Conservation (phyloP, 2,329 filamentous ascomycete species). For the Graphium sp. region DNA sequence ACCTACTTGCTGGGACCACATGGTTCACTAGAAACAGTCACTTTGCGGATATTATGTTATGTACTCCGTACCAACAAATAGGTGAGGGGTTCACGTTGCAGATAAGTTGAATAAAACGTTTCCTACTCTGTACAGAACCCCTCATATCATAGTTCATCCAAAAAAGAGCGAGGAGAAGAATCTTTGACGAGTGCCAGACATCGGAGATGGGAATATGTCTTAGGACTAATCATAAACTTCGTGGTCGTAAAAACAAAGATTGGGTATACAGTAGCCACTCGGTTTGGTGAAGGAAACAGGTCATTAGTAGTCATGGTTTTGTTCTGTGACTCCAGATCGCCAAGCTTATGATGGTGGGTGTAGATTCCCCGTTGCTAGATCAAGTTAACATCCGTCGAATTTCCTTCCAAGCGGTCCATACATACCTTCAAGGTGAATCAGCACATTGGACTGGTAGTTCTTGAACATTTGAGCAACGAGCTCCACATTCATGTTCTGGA, state of each 20-base stretch:
- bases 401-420: neutral
- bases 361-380: constrained; percentile 61
- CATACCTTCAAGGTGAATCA: constrained; percentile 91
- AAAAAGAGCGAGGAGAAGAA: neutral
- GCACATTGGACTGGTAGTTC: constrained; percentile 95
- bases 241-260: no score
- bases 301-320: no score
- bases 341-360: constrained; percentile 60
- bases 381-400: constrained; percentile 7
- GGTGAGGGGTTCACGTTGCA: no score
- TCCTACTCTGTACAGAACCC: neutral
- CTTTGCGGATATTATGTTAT: no score
- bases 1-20: no score
- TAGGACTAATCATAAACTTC: no score
- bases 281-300: neutral
- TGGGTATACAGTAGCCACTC: neutral
- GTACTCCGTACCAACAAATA: no score
- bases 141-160: neutral
- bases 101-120: neutral
- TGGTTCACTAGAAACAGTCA: no score
- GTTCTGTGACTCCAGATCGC: no score
- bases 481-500: constrained; percentile 98
- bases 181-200: neutral
- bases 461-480: constrained; percentile 99
- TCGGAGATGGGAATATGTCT: no score